Evolutionary conservation across 306 rosid genomes (phyloP).

Genomic region (Glycine tomentella): DNA sequence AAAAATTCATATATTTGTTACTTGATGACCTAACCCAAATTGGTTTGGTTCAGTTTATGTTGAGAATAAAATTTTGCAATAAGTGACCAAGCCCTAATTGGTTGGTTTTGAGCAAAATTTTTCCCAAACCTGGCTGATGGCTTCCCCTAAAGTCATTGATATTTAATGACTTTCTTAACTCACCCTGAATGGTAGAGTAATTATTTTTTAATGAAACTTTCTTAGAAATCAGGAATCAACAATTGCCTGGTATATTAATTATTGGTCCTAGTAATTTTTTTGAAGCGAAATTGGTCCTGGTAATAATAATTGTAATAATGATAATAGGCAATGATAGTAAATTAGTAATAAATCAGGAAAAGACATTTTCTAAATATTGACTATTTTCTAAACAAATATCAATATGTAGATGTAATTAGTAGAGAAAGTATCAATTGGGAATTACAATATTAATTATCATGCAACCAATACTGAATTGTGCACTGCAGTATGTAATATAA

Average conservation of each 20-base stretch:
- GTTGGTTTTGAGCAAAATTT: not conserved
- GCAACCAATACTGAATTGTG: not conserved
- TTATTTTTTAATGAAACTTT: not conserved
- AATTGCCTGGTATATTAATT: not conserved
- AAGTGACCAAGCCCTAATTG: not conserved
- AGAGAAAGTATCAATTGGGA: no score
- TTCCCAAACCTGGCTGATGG: not conserved
- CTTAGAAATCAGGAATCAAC: not conserved
- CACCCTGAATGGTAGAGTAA: not conserved
- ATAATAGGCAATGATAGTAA: no score
- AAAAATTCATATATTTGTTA: not conserved
- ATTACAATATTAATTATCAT: slow-evolving; percentile 27
- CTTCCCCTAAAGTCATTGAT: not conserved
- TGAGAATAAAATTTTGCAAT: not conserved
- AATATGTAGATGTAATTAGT: no score
- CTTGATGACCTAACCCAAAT: not conserved
- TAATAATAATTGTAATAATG: no score
- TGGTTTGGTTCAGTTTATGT: not conserved
- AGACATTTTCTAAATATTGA: no score
- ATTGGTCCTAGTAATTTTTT: no score
- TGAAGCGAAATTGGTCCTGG: no score
- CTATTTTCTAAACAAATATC: no score
- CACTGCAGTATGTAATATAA: no score
- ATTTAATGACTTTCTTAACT: not conserved
- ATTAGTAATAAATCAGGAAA: no score